Percentiles rank a stretch among this genome's conserved stretches.
Conservation (phyloP, 2,329 filamentous ascomycete genomes). For the Rhinocladiella similis region DNA sequence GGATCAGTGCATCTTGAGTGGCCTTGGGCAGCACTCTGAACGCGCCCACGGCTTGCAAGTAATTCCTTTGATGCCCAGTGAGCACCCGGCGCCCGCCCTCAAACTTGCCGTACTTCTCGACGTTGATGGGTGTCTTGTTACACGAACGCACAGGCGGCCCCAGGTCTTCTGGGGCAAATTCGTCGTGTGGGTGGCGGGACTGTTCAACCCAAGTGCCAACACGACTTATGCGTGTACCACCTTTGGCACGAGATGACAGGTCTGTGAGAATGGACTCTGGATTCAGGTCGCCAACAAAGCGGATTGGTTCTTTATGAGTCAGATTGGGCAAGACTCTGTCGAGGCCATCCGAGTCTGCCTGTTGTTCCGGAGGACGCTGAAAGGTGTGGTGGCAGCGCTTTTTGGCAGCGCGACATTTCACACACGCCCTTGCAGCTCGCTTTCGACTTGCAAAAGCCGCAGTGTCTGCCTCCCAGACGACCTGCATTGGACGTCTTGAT, state of each 20-base stretch:
- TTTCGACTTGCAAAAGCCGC: conserved; percentile 30
- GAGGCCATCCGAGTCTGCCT: conserved; percentile 26
- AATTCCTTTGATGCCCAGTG: conserved; percentile 30
- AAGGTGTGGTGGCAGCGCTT: conserved; percentile 32
- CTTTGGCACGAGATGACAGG: conserved; percentile 22
- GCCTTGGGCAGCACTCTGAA: conserved; percentile 34
- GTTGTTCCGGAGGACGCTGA: conserved; percentile 26
- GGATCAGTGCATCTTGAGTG: conserved; percentile 35
- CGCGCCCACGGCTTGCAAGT: conserved; percentile 29
- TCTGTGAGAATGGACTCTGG: conserved; percentile 41
- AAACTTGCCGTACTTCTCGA: conserved; percentile 28
- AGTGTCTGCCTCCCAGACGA: conserved; percentile 29
- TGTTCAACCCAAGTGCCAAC: conserved; percentile 31
- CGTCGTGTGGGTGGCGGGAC: conserved; percentile 17
- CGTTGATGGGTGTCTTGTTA: conserved; percentile 28
- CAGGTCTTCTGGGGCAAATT: conserved; percentile 17
- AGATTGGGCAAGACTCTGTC: conserved; percentile 28
- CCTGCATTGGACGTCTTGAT: conserved; percentile 19
- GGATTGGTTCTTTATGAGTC: conserved; percentile 30
- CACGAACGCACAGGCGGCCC: conserved; percentile 17
- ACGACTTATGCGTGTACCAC: conserved; percentile 23
- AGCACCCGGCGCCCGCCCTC: conserved; percentile 28
- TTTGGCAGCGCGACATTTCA: conserved; percentile 28
- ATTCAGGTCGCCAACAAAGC: conserved; percentile 44
- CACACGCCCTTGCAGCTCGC: conserved; percentile 28